Conservation (phyloP, 2,329 filamentous ascomycete genomes). For the Ciborinia camelliae region DNA sequence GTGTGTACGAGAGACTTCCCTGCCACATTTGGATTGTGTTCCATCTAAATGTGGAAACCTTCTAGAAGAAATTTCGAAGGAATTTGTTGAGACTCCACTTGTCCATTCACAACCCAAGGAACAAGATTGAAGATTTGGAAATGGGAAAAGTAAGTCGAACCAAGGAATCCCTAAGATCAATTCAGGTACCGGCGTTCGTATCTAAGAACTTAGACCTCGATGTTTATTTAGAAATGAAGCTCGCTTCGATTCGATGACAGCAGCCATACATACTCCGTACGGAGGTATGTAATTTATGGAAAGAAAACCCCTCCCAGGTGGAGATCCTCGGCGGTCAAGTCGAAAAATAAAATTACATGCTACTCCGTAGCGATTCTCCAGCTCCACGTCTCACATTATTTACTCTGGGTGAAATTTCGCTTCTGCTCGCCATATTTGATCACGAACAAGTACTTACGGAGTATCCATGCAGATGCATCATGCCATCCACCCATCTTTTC, state of each 20-base stretch:
- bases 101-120: neutral
- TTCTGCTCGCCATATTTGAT: neutral
- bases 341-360: neutral
- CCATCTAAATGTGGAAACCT: neutral
- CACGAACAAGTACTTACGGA: neutral
- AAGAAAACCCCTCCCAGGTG: slow-evolving; percentile 4
- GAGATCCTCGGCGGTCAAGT: slow-evolving; percentile 13
- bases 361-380: neutral
- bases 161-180: slow-evolving; percentile 1
- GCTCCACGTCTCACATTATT: neutral
- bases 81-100: slow-evolving; percentile 11
- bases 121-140: neutral
- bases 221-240: no score
- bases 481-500: no score
- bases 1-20: neutral
- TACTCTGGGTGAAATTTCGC: neutral
- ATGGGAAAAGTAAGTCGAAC: neutral
- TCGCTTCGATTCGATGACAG: no score
- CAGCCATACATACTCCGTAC: no score
- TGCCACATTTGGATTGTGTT: no score
- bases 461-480: slow-evolving; percentile 5
- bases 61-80: slow-evolving; percentile 20
- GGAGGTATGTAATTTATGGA: slow-evolving; percentile 1
- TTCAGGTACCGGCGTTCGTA: slow-evolving; percentile 7
- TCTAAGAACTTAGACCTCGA: neutral